Percentiles rank a stretch among this genome's conserved stretches.
Conservation (phyloP, 345 rosid genomes). For the Bruguiera parviflora region DNA sequence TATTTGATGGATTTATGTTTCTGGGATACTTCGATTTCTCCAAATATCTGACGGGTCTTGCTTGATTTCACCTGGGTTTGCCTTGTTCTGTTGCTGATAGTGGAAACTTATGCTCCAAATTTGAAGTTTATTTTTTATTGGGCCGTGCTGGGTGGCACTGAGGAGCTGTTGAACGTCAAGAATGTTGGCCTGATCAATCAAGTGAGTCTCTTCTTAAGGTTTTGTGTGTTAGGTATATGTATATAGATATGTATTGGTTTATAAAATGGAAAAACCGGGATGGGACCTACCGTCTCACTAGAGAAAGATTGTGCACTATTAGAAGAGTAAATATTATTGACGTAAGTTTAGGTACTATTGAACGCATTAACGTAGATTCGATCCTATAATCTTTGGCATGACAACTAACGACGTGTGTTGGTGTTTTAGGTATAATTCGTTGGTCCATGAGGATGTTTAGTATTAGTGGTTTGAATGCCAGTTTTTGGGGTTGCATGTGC, state of each 20-base stretch:
- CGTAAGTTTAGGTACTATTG: no score
- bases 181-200: constrained; percentile 2
- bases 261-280: no score
- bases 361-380: no score
- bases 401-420: no score
- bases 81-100: constrained; percentile 17
- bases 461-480: neutral
- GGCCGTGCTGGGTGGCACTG: constrained; percentile 6
- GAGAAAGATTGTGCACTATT: no score
- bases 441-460: neutral
- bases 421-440: neutral
- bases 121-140: neutral
- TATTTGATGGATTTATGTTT: constrained; percentile 11
- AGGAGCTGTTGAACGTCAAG: constrained; percentile 12
- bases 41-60: constrained; percentile 8
- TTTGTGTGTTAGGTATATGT: no score
- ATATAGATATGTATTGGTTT: no score
- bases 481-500: neutral
- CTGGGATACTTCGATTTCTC: neutral
- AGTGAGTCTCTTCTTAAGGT: constrained; percentile 24
- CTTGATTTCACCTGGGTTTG: constrained; percentile 26
- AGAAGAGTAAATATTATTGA: no score
- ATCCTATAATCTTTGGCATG: no score
- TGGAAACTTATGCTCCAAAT: neutral
- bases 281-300: no score